These are phyloP conservation scores for Plasmodium malariae DNA, from an alignment of 169 alveolate genomes.

Conservation along the genomic window DNA sequence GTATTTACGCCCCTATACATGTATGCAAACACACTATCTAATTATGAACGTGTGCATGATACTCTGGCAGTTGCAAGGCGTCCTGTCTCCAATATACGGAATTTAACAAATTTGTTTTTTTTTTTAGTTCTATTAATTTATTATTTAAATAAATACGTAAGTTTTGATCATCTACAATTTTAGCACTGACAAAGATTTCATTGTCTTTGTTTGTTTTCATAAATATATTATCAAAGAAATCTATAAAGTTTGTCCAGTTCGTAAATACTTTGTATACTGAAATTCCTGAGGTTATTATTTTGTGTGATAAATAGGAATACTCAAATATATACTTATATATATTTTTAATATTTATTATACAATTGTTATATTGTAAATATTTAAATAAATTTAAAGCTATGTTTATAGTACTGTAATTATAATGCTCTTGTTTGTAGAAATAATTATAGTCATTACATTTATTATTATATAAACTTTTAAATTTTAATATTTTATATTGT, in stretches of 20 bases:
- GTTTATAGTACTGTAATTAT: constrained; percentile 76
- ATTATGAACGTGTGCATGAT: background rate
- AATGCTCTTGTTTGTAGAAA: constrained; percentile 83
- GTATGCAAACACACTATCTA: background rate
- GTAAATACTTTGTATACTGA: constrained; percentile 82
- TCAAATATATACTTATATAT: constrained; percentile 80
- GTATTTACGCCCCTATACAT: background rate
- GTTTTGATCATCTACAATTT: constrained; percentile 51
- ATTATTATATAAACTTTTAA: constrained; percentile 87
- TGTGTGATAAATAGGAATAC: constrained; percentile 80
- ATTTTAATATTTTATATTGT: constrained; percentile 83
- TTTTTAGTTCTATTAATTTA: constrained; percentile 52
- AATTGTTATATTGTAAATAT: constrained; percentile 62
- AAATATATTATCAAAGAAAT: constrained; percentile 50
- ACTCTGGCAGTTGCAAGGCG: constrained; percentile 63
- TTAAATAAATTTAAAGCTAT: constrained; percentile 82
- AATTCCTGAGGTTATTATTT: constrained; percentile 81
- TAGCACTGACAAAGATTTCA: constrained; percentile 28
- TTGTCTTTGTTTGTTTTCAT: constrained; percentile 22
- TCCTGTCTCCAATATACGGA: constrained; percentile 60
- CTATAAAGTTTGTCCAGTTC: constrained; percentile 78
- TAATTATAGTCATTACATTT: constrained; percentile 83
- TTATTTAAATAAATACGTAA: constrained; percentile 55
- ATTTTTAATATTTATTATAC: constrained; percentile 66
- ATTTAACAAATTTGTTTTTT: constrained; percentile 24